Evolutionary conservation across 2,329 filamentous ascomycete species (phyloP).

Genomic region (Fusarium austroafricanum): DNA sequence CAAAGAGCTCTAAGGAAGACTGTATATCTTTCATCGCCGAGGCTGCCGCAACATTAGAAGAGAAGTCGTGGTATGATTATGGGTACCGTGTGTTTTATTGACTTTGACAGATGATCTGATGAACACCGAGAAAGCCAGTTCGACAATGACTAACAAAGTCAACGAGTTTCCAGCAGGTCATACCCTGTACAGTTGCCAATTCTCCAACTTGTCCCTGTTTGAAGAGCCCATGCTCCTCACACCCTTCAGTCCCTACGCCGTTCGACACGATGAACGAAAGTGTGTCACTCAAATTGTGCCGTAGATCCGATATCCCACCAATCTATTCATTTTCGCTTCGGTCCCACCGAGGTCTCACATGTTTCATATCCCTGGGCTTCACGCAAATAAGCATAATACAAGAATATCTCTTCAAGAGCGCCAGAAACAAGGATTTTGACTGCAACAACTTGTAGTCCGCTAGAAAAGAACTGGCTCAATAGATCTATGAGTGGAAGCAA

Average conservation of each 20-base stretch:
- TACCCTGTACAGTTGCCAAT: not conserved
- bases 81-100: not conserved
- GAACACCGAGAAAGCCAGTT: not conserved
- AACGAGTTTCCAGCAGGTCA: not conserved
- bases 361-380: not conserved
- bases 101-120: not conserved
- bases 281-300: conserved; percentile 9
- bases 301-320: conserved; percentile 6
- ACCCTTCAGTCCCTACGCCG: not conserved
- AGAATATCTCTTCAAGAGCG: not conserved
- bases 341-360: conserved; percentile 23
- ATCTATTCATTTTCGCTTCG: not conserved
- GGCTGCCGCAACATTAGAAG: not conserved
- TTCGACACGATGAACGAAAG: not conserved
- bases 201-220: conserved; percentile 1
- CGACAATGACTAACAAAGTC: not conserved
- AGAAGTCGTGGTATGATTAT: not conserved
- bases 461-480: not conserved
- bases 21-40: not conserved
- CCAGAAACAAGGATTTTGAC: not conserved
- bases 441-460: not conserved
- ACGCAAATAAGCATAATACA: not conserved
- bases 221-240: not conserved
- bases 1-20: not conserved
- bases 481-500: not conserved